These are phyloP conservation scores for Monilinia vaccinii-corymbosi DNA, from an alignment of 2,329 filamentous ascomycete genomes.

Conservation along the genomic window DNA sequence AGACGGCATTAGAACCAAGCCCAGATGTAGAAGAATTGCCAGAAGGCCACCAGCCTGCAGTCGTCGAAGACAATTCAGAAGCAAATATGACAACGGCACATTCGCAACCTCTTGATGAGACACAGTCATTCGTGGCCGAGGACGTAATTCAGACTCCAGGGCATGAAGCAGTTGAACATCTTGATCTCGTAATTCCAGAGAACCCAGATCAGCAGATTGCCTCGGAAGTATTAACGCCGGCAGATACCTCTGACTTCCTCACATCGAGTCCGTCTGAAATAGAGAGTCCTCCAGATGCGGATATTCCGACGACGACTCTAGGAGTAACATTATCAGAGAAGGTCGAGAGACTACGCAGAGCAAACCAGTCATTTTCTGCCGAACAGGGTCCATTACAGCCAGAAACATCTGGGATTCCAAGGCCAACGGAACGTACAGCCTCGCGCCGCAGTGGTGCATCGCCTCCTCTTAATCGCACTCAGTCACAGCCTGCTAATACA, in stretches of 20 bases:
- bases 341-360: constrained; percentile 24
- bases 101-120: background rate
- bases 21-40: constrained; percentile 57
- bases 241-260: constrained; percentile 8
- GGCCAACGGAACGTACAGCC: constrained; percentile 24
- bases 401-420: constrained; percentile 28
- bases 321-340: constrained; percentile 25
- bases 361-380: constrained; percentile 12
- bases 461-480: constrained; percentile 28
- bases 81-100: background rate
- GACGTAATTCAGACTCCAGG: background rate
- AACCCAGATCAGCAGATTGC: constrained; percentile 10
- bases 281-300: background rate
- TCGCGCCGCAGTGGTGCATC: constrained; percentile 23
- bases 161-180: constrained; percentile 47
- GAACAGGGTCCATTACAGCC: constrained; percentile 11
- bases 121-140: background rate
- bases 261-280: constrained; percentile 8
- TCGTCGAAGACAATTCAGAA: constrained; percentile 45
- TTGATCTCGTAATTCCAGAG: constrained; percentile 45
- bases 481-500: constrained; percentile 29
- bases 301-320: constrained; percentile 9
- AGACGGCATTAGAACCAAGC: constrained; percentile 34
- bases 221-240: constrained; percentile 11
- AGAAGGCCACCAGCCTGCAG: constrained; percentile 49